Conservation (phyloP, 2,329 filamentous ascomycete species). For the Fusarium bulbicola region DNA sequence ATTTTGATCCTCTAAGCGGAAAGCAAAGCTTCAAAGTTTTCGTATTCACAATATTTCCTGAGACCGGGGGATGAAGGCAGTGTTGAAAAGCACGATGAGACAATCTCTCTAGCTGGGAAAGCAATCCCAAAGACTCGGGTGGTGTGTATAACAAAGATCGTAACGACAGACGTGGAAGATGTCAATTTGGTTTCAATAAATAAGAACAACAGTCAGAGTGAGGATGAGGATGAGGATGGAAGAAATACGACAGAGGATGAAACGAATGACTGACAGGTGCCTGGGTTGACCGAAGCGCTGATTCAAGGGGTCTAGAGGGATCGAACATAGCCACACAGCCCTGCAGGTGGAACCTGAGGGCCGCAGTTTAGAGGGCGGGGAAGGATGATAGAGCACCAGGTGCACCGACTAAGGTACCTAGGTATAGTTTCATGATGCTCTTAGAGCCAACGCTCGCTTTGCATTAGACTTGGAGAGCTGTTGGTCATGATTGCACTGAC, state of each 20-base stretch:
- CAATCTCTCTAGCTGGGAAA: background rate
- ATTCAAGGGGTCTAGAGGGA: constrained; percentile 31
- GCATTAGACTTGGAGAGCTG: background rate
- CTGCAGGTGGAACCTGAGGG: constrained; percentile 36
- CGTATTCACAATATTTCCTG: background rate
- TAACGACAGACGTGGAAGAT: constrained; percentile 17
- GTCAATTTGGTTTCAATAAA: constrained; percentile 5
- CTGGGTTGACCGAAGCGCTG: constrained; percentile 20
- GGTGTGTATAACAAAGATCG: background rate
- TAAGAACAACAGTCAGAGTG: constrained; percentile 1
- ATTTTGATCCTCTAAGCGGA: constrained; percentile 48
- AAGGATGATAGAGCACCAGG: constrained; percentile 5
- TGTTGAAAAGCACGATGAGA: background rate
- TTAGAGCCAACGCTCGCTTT: constrained; percentile 21
- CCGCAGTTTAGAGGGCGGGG: constrained; percentile 30
- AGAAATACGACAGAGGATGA: constrained; percentile 3
- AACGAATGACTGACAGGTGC: constrained; percentile 11
- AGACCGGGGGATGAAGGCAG: background rate
- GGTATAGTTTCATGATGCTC: constrained; percentile 34
- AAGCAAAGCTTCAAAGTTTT: background rate
- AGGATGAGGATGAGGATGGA: background rate
- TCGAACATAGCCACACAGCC: constrained; percentile 41
- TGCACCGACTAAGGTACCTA: background rate
- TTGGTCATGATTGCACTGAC: constrained; percentile 2
- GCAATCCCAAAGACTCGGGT: background rate